Percentiles rank a stretch among this genome's conserved stretches.
These are phyloP conservation scores for Fomitopsis pinicola DNA, from an alignment of 1,284 basidiomycete genomes.

Conservation along the genomic window DNA sequence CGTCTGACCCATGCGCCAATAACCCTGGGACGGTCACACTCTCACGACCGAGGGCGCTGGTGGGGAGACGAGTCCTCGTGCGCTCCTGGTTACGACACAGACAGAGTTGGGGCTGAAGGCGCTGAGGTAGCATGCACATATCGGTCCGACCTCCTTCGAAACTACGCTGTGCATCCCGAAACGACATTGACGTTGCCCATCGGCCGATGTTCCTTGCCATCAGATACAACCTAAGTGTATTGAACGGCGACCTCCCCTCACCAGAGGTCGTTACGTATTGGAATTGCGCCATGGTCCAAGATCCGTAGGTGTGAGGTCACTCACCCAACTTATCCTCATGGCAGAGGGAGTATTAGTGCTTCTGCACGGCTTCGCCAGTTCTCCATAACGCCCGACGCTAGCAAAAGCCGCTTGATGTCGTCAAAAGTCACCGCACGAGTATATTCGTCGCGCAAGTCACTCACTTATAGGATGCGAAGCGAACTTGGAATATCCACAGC, in stretches of 20 bases:
- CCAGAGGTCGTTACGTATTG: background rate
- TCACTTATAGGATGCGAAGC: background rate
- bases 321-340: background rate
- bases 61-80: constrained; percentile 44
- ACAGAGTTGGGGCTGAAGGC: background rate
- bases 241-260: background rate
- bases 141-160: background rate
- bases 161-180: background rate
- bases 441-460: background rate
- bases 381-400: background rate
- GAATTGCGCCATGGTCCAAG: background rate
- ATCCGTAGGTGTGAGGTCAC: background rate
- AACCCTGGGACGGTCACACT: constrained; percentile 23
- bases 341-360: background rate
- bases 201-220: background rate
- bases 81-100: background rate
- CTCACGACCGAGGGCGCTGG: constrained; percentile 49
- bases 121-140: background rate
- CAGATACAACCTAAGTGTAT: background rate
- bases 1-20: background rate
- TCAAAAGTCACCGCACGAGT: background rate
- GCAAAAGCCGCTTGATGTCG: background rate
- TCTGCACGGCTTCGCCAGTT: background rate
- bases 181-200: background rate
- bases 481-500: background rate